Percentiles rank a stretch among this genome's conserved stretches.
phyloP scores from a whole-genome alignment of 345 rosid genomes.

The Orychophragmus violaceus region DNA sequence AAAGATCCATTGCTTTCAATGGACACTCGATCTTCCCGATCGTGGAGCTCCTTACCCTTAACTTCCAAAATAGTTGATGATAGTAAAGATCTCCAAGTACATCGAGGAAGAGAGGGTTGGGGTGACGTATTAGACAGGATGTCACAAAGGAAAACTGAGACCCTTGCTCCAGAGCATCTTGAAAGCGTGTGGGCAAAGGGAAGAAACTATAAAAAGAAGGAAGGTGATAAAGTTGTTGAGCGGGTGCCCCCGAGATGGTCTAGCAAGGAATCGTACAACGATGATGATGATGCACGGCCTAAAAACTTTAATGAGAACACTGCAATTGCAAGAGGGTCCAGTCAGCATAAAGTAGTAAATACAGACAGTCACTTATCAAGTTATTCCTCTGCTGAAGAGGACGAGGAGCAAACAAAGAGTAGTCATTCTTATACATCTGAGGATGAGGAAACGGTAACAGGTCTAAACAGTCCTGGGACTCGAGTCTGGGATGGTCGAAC shows the following conservation, averaged over 20 bases:
- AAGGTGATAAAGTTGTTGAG: constrained; percentile 31
- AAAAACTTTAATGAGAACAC: constrained; percentile 19
- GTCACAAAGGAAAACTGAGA: constrained; percentile 77
- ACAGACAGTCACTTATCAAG: constrained; percentile 31
- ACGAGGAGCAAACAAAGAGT: constrained; percentile 47
- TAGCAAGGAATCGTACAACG: constrained; percentile 32
- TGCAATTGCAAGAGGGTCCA: constrained; percentile 23
- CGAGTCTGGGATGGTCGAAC: constrained; percentile 96
- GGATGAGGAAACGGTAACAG: constrained; percentile 77
- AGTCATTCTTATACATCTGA: constrained; percentile 67
- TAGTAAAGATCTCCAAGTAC: constrained; percentile 35
- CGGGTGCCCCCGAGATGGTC: constrained; percentile 26
- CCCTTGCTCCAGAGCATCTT: constrained; percentile 92
- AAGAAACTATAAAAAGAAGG: constrained; percentile 60
- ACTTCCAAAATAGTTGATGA: constrained; percentile 42
- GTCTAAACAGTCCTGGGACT: constrained; percentile 86
- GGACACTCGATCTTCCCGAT: constrained; percentile 65
- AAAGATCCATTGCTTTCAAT: constrained; percentile 93
- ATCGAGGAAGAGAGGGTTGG: constrained; percentile 67
- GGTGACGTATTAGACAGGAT: constrained; percentile 70
- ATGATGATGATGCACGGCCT: constrained; percentile 26
- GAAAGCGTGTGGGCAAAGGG: constrained; percentile 99
- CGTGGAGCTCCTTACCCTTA: constrained; percentile 62
- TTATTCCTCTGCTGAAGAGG: constrained; percentile 47
- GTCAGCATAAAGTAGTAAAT: constrained; percentile 30